phyloP scores from a whole-genome alignment of 306 rosid species.

The Lithocarpus polystachyus region DNA sequence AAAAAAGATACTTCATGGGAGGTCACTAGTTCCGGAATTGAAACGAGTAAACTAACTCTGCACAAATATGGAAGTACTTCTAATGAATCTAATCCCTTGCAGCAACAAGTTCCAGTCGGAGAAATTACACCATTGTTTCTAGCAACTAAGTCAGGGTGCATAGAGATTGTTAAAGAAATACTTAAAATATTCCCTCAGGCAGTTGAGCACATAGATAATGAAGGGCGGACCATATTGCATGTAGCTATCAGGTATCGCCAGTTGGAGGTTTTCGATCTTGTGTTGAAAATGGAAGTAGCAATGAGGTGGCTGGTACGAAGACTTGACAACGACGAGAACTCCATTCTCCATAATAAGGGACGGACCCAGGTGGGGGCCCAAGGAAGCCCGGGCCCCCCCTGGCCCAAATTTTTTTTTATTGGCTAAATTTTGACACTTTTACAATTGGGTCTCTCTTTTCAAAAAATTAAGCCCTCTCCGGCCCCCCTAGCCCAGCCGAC shows the following conservation, averaged over 20 bases:
- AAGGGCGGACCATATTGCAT: neutral
- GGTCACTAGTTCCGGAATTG: neutral
- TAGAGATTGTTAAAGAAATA: neutral
- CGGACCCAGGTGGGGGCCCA: too few species aligned
- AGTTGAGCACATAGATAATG: neutral
- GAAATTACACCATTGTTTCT: neutral
- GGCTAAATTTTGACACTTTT: too few species aligned
- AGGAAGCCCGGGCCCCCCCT: too few species aligned
- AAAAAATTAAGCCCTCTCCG: too few species aligned
- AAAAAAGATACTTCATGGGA: neutral
- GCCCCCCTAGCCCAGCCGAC: too few species aligned
- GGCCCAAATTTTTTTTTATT: too few species aligned
- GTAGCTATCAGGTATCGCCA: neutral
- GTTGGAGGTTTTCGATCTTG: neutral
- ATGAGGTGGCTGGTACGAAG: neutral
- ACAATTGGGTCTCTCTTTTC: too few species aligned
- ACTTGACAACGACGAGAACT: neutral
- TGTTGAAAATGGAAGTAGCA: neutral
- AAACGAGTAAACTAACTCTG: neutral
- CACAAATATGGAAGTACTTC: neutral
- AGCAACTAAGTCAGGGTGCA: neutral
- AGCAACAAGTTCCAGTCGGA: neutral
- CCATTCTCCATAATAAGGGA: too few species aligned
- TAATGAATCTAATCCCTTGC: neutral
- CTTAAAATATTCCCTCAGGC: neutral